phyloP scores from a whole-genome alignment of 176 grass and related monocot genomes.

The Elymus sibiricus region DNA sequence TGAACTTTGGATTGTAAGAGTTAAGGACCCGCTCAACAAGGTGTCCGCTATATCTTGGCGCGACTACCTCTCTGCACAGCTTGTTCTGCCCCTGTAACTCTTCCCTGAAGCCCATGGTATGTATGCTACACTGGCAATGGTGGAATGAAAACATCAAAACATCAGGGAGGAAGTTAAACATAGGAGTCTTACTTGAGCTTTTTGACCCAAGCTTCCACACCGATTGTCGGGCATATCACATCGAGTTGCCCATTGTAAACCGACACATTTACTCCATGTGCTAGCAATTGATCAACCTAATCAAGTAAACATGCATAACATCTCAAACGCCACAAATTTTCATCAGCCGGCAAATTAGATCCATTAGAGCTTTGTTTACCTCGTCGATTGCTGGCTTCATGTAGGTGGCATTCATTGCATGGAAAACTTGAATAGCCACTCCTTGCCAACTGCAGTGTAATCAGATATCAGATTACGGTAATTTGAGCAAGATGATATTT shows the following conservation, averaged over 20 bases:
- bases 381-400: constrained; percentile 74
- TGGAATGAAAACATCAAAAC: no score
- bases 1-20: no score
- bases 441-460: constrained; percentile 16
- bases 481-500: background rate
- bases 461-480: background rate
- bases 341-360: background rate
- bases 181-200: constrained; percentile 45
- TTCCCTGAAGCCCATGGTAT: no score
- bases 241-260: constrained; percentile 62
- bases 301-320: background rate
- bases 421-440: background rate
- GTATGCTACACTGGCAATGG: no score
- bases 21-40: no score
- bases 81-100: no score
- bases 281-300: constrained; percentile 41
- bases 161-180: no score
- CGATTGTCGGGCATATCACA: constrained; percentile 58
- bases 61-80: no score
- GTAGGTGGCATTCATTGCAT: constrained; percentile 27
- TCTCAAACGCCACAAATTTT: background rate
- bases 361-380: constrained; percentile 9
- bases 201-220: constrained; percentile 56
- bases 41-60: no score
- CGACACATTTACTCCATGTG: constrained; percentile 37